These are phyloP conservation scores for Trichoderma parareesei DNA, from an alignment of 495 filamentous ascomycete genomes.

Conservation along the genomic window DNA sequence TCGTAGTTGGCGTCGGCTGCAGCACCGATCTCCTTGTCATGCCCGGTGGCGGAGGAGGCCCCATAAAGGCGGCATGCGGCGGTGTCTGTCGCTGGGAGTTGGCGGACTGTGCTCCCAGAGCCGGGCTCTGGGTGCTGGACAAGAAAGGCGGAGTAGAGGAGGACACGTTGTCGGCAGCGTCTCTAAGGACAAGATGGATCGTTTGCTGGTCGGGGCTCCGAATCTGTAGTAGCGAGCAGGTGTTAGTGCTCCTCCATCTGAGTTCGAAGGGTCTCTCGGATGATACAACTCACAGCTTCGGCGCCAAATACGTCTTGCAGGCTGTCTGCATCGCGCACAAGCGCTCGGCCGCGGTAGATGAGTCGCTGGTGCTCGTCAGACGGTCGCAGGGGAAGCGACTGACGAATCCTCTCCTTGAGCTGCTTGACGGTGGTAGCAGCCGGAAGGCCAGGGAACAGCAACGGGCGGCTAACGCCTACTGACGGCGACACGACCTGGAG, in stretches of 20 bases:
- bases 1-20: background rate
- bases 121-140: conserved; percentile 16
- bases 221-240: conserved; percentile 30
- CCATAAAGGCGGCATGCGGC: conserved; percentile 10
- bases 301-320: conserved; percentile 51
- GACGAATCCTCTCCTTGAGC: conserved; percentile 52
- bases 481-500: conserved; percentile 61
- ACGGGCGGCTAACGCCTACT: conserved; percentile 41
- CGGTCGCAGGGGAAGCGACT: conserved; percentile 45
- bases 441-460: conserved; percentile 46
- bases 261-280: background rate
- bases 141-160: conserved; percentile 21
- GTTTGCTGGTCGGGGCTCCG: conserved; percentile 36
- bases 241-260: background rate
- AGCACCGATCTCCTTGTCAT: conserved; percentile 11
- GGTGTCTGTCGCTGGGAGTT: conserved; percentile 11
- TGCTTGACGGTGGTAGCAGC: conserved; percentile 49
- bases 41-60: conserved; percentile 13
- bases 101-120: conserved; percentile 5
- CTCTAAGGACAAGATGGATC: conserved; percentile 58
- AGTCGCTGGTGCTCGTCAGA: conserved; percentile 50
- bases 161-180: conserved; percentile 22
- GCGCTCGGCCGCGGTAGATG: conserved; percentile 56
- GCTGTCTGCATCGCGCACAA: conserved; percentile 44
- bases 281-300: conserved; percentile 39